These are phyloP conservation scores for Cryptosporidium viatorum DNA, from an alignment of 169 alveolate species.

Conservation along the genomic window DNA sequence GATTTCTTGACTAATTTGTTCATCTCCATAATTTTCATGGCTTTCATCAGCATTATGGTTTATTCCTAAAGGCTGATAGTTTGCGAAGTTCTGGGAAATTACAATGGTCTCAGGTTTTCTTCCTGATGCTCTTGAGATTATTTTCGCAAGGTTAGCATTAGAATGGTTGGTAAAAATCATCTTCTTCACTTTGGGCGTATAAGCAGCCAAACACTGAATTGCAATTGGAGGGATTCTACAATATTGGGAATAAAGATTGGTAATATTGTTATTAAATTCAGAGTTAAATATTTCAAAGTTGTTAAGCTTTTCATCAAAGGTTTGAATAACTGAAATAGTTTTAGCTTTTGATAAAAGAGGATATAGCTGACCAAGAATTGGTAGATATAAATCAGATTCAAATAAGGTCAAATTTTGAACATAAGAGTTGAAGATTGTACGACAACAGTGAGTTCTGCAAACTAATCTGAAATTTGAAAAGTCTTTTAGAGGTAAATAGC, in stretches of 20 bases:
- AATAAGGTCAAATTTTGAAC: conserved; percentile 37
- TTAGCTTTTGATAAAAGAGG: conserved; percentile 59
- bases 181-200: conserved; percentile 62
- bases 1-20: not conserved
- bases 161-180: conserved; percentile 63
- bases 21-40: conserved; percentile 12
- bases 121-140: conserved; percentile 71
- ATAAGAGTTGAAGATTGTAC: conserved; percentile 62
- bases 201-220: conserved; percentile 68
- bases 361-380: conserved; percentile 64
- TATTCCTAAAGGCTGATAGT: not conserved
- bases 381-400: conserved; percentile 37
- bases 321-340: conserved; percentile 21
- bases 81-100: not conserved
- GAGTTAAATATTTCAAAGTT: not conserved
- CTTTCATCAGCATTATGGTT: not conserved
- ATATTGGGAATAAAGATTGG: not conserved
- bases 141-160: conserved; percentile 67
- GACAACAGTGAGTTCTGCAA: conserved; percentile 64
- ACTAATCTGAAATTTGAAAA: conserved; percentile 29
- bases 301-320: not conserved
- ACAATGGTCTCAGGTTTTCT: conserved; percentile 71
- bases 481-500: conserved; percentile 33
- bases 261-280: not conserved
- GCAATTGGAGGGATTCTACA: conserved; percentile 56